These are phyloP conservation scores for Nicotiana noctiflora DNA, from an alignment of 257 asterid genomes.

Conservation along the genomic window DNA sequence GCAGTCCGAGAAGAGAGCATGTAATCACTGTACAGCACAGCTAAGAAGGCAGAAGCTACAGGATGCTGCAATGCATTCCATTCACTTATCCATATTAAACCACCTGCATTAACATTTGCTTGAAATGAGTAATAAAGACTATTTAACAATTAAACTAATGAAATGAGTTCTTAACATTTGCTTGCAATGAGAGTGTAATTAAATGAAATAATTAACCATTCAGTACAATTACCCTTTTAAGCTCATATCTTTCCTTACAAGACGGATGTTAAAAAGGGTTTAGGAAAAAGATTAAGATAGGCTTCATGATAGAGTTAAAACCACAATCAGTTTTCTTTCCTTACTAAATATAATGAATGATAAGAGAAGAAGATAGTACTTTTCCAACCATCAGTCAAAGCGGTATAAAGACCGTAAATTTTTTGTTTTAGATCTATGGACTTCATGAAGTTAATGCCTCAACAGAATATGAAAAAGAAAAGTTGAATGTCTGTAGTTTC, in stretches of 20 bases:
- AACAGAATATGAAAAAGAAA: background rate
- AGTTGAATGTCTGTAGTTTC: background rate
- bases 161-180: background rate
- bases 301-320: background rate
- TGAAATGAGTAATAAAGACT: conserved; percentile 10
- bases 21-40: conserved; percentile 67
- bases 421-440: background rate
- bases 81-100: conserved; percentile 73
- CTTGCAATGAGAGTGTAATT: conserved; percentile 5
- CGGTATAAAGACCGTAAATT: background rate
- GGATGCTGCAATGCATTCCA: conserved; percentile 94
- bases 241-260: background rate
- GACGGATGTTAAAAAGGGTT: background rate
- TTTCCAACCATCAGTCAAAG: background rate
- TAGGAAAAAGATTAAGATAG: background rate
- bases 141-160: too few relatives aligned
- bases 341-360: background rate
- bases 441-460: background rate
- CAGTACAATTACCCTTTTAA: background rate
- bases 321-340: background rate
- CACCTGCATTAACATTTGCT: conserved; percentile 41
- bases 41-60: conserved; percentile 76
- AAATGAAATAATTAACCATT: background rate
- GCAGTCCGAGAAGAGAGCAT: conserved; percentile 66
- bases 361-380: background rate